A percentile compares a stretch with the other conserved stretches of the same genome.
These are phyloP conservation scores for Kurtzmaniella fragi DNA, from an alignment of 805 yeast species.

Conservation along the genomic window DNA sequence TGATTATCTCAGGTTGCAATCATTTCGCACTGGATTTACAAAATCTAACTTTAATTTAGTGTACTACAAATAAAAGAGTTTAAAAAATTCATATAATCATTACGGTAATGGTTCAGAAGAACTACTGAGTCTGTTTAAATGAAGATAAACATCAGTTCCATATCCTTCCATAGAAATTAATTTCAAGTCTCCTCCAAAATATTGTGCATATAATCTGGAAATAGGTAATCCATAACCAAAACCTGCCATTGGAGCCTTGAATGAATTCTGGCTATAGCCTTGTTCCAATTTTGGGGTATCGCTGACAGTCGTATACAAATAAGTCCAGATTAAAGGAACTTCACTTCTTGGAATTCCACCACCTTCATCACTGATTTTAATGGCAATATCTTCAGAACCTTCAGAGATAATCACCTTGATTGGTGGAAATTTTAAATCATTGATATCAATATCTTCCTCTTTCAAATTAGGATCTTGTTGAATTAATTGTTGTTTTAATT, in stretches of 20 bases:
- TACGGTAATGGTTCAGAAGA: slow-evolving; percentile 65
- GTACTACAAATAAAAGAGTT: background rate
- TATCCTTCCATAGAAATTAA: slow-evolving; percentile 90
- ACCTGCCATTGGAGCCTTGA: slow-evolving; percentile 91
- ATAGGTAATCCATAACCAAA: slow-evolving; percentile 90
- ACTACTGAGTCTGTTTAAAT: slow-evolving; percentile 72
- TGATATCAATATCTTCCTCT: slow-evolving; percentile 38
- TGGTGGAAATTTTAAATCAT: slow-evolving; percentile 73
- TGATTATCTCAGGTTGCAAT: too few species aligned
- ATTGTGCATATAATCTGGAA: slow-evolving; percentile 78
- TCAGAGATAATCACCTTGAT: slow-evolving; percentile 83
- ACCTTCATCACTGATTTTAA: slow-evolving; percentile 88
- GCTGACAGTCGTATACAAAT: slow-evolving; percentile 82
- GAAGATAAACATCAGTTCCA: slow-evolving; percentile 89
- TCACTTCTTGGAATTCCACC: slow-evolving; percentile 88
- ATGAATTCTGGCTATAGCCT: slow-evolving; percentile 54
- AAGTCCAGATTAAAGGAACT: slow-evolving; percentile 84
- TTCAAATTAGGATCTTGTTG: slow-evolving; percentile 37
- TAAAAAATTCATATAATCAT: background rate
- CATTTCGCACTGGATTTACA: too few species aligned
- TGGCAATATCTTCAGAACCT: slow-evolving; percentile 86
- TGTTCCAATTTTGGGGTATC: slow-evolving; percentile 62
- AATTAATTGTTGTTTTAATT: slow-evolving; percentile 33
- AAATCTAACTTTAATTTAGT: too few species aligned
- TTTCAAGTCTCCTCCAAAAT: slow-evolving; percentile 86